Conservation (phyloP, 2,329 filamentous ascomycete species). For the Venturia nashicola region DNA sequence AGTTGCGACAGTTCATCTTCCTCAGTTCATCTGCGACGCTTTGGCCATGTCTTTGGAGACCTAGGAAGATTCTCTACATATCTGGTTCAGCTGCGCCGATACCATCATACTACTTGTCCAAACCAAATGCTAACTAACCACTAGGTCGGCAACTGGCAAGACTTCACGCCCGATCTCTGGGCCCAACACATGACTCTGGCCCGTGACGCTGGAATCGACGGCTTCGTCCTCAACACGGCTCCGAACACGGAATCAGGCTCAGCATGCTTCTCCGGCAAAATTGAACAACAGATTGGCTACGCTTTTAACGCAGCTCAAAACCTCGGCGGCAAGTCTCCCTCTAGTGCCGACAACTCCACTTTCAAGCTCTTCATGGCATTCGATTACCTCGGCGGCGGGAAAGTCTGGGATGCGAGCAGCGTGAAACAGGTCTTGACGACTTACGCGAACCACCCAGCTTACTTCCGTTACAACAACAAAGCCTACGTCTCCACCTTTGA, state of each 20-base stretch:
- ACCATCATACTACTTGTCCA: too few relatives aligned
- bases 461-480: constrained; percentile 38
- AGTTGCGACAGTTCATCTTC: neutral
- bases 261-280: constrained; percentile 16
- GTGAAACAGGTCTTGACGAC: constrained; percentile 12
- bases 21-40: too few relatives aligned
- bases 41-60: too few relatives aligned
- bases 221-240: constrained; percentile 27
- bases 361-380: constrained; percentile 33
- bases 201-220: constrained; percentile 26
- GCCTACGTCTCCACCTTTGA: constrained; percentile 44
- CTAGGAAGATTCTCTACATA: too few relatives aligned
- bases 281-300: constrained; percentile 11
- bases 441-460: constrained; percentile 31
- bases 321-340: neutral
- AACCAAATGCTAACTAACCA: too few relatives aligned
- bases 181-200: constrained; percentile 22
- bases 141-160: constrained; percentile 1
- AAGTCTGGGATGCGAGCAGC: neutral
- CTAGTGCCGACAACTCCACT: constrained; percentile 18
- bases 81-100: too few relatives aligned
- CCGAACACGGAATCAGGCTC: constrained; percentile 11
- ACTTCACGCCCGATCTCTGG: neutral
- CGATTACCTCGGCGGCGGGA: constrained; percentile 6
- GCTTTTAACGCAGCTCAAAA: neutral